Evolutionary conservation across 1,139 yeast species (phyloP).

Genomic region (Taphrina wiesneri): DNA sequence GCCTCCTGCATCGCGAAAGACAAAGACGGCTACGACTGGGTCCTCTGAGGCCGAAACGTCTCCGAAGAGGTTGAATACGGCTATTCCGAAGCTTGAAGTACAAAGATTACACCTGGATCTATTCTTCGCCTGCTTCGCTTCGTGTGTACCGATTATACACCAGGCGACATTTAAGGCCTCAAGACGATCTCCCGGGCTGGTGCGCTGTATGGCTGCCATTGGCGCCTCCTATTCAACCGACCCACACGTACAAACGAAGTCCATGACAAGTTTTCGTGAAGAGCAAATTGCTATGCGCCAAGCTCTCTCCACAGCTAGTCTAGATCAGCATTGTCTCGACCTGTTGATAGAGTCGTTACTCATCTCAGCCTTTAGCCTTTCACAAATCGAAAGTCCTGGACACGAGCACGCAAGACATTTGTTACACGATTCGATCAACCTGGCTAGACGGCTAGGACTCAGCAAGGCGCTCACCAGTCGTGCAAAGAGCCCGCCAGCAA

Average conservation of each 20-base stretch:
- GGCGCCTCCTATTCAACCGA: conserved; percentile 12
- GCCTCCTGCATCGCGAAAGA: not conserved
- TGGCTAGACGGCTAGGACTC: conserved; percentile 5
- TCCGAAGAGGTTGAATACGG: not conserved
- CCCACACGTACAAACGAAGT: not conserved
- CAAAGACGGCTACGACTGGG: not conserved
- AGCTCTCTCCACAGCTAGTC: not conserved
- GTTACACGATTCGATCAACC: conserved; percentile 2
- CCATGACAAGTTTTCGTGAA: not conserved
- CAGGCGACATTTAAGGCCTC: conserved; percentile 1
- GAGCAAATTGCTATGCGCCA: not conserved
- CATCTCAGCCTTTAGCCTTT: not conserved
- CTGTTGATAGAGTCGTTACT: not conserved
- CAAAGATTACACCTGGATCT: conserved; percentile 3
- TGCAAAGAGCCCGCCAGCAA: conserved; percentile 8
- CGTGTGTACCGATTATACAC: conserved; percentile 10
- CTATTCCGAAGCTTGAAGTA: not conserved
- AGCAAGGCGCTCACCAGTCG: not conserved
- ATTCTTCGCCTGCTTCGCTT: conserved; percentile 11
- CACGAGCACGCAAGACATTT: not conserved
- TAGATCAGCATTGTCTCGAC: not conserved
- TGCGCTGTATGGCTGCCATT: conserved; percentile 6
- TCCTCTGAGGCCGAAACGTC: not conserved
- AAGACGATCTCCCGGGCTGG: conserved; percentile 1
- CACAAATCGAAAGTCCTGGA: conserved; percentile 1